Evolutionary conservation across 106 monocot genomes (phyloP), one percentile per base, ranked within the genome.

Genomic region (Acorus gramineus): DNA sequence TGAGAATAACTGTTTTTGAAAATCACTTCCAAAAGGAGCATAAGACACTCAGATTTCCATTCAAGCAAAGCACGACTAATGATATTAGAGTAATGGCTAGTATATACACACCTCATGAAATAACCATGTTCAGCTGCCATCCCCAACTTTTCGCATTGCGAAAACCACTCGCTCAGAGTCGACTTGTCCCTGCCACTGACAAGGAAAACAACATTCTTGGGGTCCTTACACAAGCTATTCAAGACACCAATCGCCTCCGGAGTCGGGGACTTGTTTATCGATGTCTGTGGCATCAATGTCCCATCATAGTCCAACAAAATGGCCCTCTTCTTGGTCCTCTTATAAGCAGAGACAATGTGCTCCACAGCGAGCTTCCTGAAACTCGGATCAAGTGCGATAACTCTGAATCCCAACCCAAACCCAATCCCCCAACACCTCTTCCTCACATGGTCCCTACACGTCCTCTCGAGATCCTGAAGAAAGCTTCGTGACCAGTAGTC

Each of bases 251-350:
- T 73, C 56, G 73, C 65, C 51, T 76, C 81, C 50, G 65, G 44
- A 62, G 9, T 69, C 2, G 81, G 81, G 3, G 50, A 73, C 46
- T 81, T 81, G 64, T 73, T 73, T 44, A 81, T 77, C 8, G 69
- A 77, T 52, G 77, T 72, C n/a, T 70, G 76, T 47, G 76, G 60
- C 77, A 81, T 81, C 60, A 81, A 77, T 6, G 81, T 73, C 4
- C 81, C 77, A 62, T 81, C 81, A 70, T 81, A 81, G 61, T 81
- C 81, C 13, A 81, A 66, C 0, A 81, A 56, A 61, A 81, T 81
- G 2, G 77, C 77, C 43, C 81, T 53, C 47, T 69, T 77, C 56
- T 73, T 81, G 28, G 77, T 81, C 49, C 77, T 81, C 62, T 66
- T 77, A 46, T 81, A 81, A 7, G 77, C 69, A 1, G 81, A 73